Base-by-base conservation (phyloP, 2,329 filamentous ascomycete species). In the Calonectria hawksworthii region DNA sequence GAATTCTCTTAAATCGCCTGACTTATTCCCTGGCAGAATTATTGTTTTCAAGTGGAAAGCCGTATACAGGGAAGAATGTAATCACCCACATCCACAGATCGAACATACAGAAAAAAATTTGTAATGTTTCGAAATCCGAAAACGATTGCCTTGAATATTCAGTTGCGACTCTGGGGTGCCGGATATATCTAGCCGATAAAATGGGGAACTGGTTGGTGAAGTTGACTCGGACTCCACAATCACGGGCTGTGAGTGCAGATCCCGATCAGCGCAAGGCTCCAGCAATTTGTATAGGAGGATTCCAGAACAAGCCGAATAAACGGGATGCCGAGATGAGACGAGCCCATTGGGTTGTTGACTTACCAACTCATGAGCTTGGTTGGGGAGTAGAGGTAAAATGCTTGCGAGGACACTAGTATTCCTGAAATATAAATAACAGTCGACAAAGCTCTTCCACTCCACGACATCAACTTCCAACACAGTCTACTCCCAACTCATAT, bases 371-470 rank as follows among this genome's bases (percentile, higher is more conserved):
- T 13, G 11, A 28, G 47, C 10, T 26, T 28, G 4, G 47, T 51
- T 2, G 5, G 4, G 2, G 21, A 14, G 14, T 32, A 6, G 9
- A 13, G 18, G 11, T 2, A 14, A n/a, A n/a, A 4, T 1, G 3
- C 10, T 34, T 18, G 23, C 4, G n/a, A 51, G 7, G 2, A 23
- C 3, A 13, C 21, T 13, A 41, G 11, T 1, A 26, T 13, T 51
- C 23, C 23, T 28, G 23, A 23, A 51, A 23, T 51, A 51, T 51
- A 51, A 28, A 51, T 51, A 51, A 51, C 7, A 26, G 23, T 26
- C 47, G 2, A 51, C 4, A 28, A 3, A 10, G 6, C n/a, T 26
- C 23, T 11, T 26, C 11, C 11, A 13, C 5, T 10, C n/a, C 5
- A 8, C 47, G 2, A 26, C n/a, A 10, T 23, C 4, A 51, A 11